Percentiles rank a stretch among this genome's conserved stretches.
Evolutionary conservation across 805 yeast species (phyloP).

Genomic region (Pichia kluyveri): DNA sequence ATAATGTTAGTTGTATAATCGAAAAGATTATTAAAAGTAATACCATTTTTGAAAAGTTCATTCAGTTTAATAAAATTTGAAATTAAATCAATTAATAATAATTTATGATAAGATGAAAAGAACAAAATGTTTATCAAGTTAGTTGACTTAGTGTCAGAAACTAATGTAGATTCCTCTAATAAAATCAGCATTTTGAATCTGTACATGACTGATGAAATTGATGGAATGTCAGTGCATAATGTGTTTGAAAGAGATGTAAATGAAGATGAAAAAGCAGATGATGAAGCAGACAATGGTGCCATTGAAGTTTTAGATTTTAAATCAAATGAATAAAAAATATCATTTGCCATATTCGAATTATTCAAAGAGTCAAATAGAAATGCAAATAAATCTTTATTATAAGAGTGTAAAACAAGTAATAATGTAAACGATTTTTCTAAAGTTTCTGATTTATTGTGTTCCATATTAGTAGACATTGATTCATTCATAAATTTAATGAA

Average conservation of each 20-base stretch:
- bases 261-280: not conserved
- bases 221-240: not conserved
- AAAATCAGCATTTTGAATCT: slow-evolving; percentile 14
- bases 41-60: not conserved
- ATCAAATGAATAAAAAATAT: slow-evolving; percentile 6
- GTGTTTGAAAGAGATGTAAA: not conserved
- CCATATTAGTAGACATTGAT: slow-evolving; percentile 7
- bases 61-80: not conserved
- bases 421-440: slow-evolving; percentile 16
- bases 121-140: slow-evolving; percentile 8
- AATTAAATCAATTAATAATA: not conserved
- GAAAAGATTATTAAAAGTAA: not conserved
- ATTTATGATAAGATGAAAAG: slow-evolving; percentile 7
- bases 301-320: not conserved
- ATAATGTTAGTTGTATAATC: not conserved
- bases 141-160: slow-evolving; percentile 11
- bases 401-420: slow-evolving; percentile 16
- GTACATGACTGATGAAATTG: slow-evolving; percentile 7
- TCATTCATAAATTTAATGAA: slow-evolving; percentile 8
- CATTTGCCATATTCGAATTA: not conserved
- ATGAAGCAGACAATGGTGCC: not conserved
- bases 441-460: slow-evolving; percentile 11
- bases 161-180: slow-evolving; percentile 16
- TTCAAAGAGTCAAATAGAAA: slow-evolving; percentile 6
- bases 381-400: slow-evolving; percentile 13